These are phyloP conservation scores for Saccharomyces pastorianus DNA, from an alignment of 1,139 yeast genomes.

Conservation along the genomic window DNA sequence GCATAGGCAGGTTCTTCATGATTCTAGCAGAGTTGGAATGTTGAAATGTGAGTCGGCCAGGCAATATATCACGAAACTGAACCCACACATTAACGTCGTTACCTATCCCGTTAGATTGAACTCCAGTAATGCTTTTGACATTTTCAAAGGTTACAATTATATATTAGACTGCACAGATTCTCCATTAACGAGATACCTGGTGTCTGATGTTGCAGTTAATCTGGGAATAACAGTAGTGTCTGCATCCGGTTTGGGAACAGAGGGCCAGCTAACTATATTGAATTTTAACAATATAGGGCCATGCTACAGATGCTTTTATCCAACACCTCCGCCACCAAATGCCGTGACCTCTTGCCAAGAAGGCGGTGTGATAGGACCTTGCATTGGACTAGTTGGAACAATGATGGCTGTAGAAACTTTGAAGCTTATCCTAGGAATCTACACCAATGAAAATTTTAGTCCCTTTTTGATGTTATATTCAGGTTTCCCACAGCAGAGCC, in stretches of 20 bases:
- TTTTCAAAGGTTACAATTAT: conserved; percentile 58
- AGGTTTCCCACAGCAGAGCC: conserved; percentile 64
- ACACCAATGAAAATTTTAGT: conserved; percentile 43
- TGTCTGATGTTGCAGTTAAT: conserved; percentile 77
- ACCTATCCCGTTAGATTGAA: conserved; percentile 48
- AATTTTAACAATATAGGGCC: conserved; percentile 71
- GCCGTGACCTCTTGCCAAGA: conserved; percentile 82
- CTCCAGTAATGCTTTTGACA: conserved; percentile 52
- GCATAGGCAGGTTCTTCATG: conserved; percentile 83
- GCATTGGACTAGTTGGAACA: conserved; percentile 83
- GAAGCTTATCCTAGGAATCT: conserved; percentile 57
- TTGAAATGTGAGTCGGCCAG: conserved; percentile 75
- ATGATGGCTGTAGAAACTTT: conserved; percentile 85
- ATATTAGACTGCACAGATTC: conserved; percentile 93
- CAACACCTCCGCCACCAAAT: conserved; percentile 80
- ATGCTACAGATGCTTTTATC: conserved; percentile 90
- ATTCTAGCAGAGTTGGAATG: conserved; percentile 55
- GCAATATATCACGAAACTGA: conserved; percentile 42
- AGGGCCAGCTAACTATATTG: conserved; percentile 77
- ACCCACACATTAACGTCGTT: conserved; percentile 55
- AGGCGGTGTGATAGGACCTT: conserved; percentile 94
- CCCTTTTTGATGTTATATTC: conserved; percentile 68
- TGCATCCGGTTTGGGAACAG: conserved; percentile 86
- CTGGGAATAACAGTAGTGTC: conserved; percentile 68
- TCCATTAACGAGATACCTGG: conserved; percentile 77